Base-by-base conservation (phyloP, 1,139 yeast genomes). In the Entelexis sorbosivorans region DNA sequence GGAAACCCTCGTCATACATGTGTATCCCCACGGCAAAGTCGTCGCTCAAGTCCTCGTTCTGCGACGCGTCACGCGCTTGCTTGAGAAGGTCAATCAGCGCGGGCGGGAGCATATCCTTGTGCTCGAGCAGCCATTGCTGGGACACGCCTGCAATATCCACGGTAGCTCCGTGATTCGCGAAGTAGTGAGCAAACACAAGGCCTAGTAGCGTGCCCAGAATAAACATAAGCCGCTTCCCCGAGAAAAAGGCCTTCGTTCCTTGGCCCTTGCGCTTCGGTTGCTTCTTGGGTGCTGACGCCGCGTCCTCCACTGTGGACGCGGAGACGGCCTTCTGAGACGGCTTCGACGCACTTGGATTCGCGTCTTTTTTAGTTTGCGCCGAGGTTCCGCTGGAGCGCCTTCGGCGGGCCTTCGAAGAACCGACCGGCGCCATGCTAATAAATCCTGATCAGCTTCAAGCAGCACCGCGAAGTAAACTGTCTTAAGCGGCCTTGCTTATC, bases 1-100 rank as follows among this genome's bases (percentile, higher is more conserved):
- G 64, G 47, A 76, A 66, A 33, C 81, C 77, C 43, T 76, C 75
- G 7, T 70, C 65, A 24, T 69, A 69, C 71, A 89, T 69, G 48
- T 82, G 73, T 58, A 74, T 76, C 2, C 98, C 98, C 24, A 88
- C 95, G 1, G 93, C 86, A 68, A 91, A 91, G 48, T 87, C 79
- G 55, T 86, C 94, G 6, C 93, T 61, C 38, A 63, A 54, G 34
- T 56, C 54, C 2, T 59, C 54, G 2, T 55, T 47, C n/a, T 47
- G 16, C 31, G 61, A 65, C 17, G 62, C 60, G 51, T 65, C 34
- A 66, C 51, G 75, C 76, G 35, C 78, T 67, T 82, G 88, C 19
- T 72, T 69, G 32, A 89, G 67, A 52, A 85, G 77, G 11, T 77
- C 70, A 53, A 78, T 76, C 16, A 89, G 64, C 0, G 84, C 74